Evolutionary conservation across 2,329 filamentous ascomycete genomes (phyloP).

Genomic region (Penicillium sp.): DNA sequence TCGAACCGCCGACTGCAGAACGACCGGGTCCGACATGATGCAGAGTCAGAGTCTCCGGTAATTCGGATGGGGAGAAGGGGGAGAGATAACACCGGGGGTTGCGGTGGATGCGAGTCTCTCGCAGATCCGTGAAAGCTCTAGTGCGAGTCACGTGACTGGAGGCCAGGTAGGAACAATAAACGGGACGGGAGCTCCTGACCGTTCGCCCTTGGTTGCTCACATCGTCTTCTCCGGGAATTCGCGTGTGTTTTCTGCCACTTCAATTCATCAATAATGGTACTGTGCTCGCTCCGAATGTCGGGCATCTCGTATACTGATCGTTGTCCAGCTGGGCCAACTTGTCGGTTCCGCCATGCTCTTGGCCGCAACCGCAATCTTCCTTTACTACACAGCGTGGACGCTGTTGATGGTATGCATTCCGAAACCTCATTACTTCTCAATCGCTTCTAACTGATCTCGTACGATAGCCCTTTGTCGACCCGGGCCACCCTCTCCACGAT

Average conservation of each 20-base stretch:
- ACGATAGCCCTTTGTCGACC: conserved; percentile 88
- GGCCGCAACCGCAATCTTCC: conserved; percentile 68
- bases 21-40: conserved; percentile 45
- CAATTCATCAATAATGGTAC: conserved; percentile 26
- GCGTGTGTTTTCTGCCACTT: conserved; percentile 6
- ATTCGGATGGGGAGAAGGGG: background rate
- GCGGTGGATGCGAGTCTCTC: conserved; percentile 9
- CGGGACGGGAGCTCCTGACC: conserved; percentile 21
- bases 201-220: conserved; percentile 6
- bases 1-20: conserved; percentile 57
- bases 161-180: conserved; percentile 13
- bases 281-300: background rate
- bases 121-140: conserved; percentile 19
- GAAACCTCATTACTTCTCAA: background rate
- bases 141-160: conserved; percentile 17
- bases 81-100: conserved; percentile 4
- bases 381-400: conserved; percentile 98
- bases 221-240: conserved; percentile 9
- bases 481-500: conserved; percentile 86
- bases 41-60: conserved; percentile 10
- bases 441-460: conserved; percentile 1
- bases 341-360: conserved; percentile 74
- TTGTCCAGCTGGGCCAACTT: conserved; percentile 79
- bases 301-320: conserved; percentile 5
- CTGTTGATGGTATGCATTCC: conserved; percentile 75